phyloP scores from a whole-genome alignment of 352 stramenopile species.

The Aphanomyces invadans region DNA sequence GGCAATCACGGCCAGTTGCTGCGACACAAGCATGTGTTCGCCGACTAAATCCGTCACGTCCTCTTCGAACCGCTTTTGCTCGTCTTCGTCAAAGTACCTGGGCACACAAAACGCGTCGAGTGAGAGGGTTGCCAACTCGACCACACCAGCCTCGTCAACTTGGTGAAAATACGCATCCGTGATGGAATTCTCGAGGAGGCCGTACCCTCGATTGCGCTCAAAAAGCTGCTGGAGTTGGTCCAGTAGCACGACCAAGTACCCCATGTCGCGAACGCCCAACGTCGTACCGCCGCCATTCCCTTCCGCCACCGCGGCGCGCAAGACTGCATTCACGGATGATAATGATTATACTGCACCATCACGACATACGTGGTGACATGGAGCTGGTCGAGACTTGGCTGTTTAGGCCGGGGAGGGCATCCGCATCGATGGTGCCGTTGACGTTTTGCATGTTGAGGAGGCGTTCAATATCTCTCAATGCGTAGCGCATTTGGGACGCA shows the following conservation, averaged over 20 bases:
- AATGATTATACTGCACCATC: too few species aligned
- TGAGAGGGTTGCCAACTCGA: too few species aligned
- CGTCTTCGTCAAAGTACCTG: conserved; percentile 59
- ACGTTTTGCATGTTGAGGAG: conserved; percentile 80
- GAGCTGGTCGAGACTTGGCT: background rate
- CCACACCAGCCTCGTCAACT: too few species aligned
- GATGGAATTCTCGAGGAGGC: too few species aligned
- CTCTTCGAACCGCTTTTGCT: conserved; percentile 76
- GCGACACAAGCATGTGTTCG: conserved; percentile 60
- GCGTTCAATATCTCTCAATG: conserved; percentile 73
- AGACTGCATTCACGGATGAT: background rate
- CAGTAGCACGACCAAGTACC: conserved; percentile 61
- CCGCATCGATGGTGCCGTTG: background rate
- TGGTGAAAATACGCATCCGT: too few species aligned
- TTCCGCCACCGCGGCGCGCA: conserved; percentile 2
- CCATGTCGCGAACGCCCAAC: conserved; percentile 57
- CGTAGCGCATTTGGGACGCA: conserved; percentile 66
- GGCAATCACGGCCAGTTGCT: conserved; percentile 80
- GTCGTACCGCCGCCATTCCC: conserved; percentile 29
- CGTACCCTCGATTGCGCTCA: conserved; percentile 43
- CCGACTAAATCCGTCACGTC: conserved; percentile 75
- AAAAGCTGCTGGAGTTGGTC: conserved; percentile 73
- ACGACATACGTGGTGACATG: background rate
- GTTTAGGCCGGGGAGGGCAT: background rate
- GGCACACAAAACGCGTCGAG: too few species aligned